Percentiles rank a stretch among this genome's conserved stretches.
These are phyloP conservation scores for Pythium aquatile DNA, from an alignment of 352 stramenopile genomes.

Conservation along the genomic window DNA sequence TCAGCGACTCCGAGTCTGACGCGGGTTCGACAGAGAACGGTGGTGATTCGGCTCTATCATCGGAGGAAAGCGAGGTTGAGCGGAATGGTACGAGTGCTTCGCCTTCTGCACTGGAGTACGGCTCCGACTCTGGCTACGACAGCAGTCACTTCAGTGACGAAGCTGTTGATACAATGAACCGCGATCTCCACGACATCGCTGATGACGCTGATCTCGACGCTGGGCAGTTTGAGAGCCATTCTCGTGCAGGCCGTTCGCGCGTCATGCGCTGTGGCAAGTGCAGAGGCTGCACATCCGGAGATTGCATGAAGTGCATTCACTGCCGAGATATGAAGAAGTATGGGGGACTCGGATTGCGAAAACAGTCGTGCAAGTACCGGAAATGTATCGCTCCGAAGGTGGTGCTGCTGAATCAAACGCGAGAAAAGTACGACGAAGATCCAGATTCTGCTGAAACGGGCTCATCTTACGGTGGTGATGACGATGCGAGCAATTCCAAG, in stretches of 20 bases:
- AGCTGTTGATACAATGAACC: slow-evolving; percentile 2
- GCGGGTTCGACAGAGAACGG: slow-evolving; percentile 10
- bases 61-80: slow-evolving; percentile 17
- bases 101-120: slow-evolving; percentile 1
- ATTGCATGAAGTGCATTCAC: slow-evolving; percentile 78
- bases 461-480: slow-evolving; percentile 4
- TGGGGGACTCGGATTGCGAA: slow-evolving; percentile 69
- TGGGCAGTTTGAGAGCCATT: slow-evolving; percentile 37
- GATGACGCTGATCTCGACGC: slow-evolving; percentile 26
- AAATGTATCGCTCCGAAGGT: slow-evolving; percentile 75
- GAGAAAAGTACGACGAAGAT: slow-evolving; percentile 42
- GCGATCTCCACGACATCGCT: slow-evolving; percentile 4
- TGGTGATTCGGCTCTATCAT: slow-evolving; percentile 8
- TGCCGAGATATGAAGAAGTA: slow-evolving; percentile 88
- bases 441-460: slow-evolving; percentile 23
- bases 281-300: slow-evolving; percentile 57
- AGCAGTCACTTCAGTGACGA: slow-evolving; percentile 24
- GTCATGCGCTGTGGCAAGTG: slow-evolving; percentile 80
- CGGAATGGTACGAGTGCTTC: neutral
- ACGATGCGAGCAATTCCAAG: neutral
- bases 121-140: slow-evolving; percentile 20
- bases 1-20: slow-evolving; percentile 19
- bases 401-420: slow-evolving; percentile 60
- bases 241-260: slow-evolving; percentile 43
- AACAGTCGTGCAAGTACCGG: slow-evolving; percentile 80